These are phyloP conservation scores for Aegilops tauschii DNA, from an alignment of 176 grass and related monocot species.

Conservation along the genomic window DNA sequence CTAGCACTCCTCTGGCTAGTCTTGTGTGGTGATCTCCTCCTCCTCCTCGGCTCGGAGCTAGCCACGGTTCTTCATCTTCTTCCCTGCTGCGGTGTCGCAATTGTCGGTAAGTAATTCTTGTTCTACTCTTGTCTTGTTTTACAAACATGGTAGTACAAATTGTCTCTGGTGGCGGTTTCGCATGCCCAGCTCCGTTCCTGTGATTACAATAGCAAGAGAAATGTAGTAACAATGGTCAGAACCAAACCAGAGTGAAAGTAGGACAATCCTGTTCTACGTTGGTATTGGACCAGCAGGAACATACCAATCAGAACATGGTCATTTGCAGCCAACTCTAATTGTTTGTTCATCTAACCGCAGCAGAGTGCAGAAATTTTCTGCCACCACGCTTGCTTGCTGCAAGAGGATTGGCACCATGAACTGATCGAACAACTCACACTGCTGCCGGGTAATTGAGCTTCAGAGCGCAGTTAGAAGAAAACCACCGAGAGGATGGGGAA, in stretches of 20 bases:
- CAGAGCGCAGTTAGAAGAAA: neutral
- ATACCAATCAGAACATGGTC: no score
- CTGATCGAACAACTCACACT: neutral
- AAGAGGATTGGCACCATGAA: neutral
- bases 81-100: neutral
- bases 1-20: neutral
- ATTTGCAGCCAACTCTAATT: neutral
- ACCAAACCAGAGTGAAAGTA: no score
- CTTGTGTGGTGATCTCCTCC: neutral
- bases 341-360: neutral
- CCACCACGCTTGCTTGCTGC: no score
- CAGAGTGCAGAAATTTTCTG: no score
- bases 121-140: constrained; percentile 3
- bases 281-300: neutral
- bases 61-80: neutral
- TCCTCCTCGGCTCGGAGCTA: neutral
- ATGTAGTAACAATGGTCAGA: neutral
- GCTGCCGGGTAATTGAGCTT: neutral
- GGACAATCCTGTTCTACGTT: neutral
- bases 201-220: neutral
- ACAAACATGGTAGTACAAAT: neutral
- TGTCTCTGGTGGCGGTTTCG: neutral
- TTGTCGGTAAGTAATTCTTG: neutral
- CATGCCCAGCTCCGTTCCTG: neutral
- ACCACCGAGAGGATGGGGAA: constrained; percentile 53